phyloP scores from a whole-genome alignment of 805 yeast species.

The Clavispora vitiphila region DNA sequence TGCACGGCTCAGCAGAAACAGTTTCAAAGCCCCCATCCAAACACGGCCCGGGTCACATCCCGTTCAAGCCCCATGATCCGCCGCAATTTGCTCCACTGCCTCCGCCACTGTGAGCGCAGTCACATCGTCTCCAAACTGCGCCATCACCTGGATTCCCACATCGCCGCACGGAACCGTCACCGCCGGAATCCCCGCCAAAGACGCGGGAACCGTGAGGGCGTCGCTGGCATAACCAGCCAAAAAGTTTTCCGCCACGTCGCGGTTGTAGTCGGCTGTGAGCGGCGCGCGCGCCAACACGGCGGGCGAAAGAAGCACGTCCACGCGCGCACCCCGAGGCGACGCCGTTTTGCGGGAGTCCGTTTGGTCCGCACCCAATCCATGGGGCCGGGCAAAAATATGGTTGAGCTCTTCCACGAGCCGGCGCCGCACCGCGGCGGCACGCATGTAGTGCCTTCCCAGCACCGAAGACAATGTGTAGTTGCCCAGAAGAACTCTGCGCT shows the following conservation, averaged over 20 bases:
- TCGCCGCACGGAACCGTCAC: slow-evolving; percentile 61
- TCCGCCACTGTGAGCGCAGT: slow-evolving; percentile 44
- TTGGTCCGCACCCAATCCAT: slow-evolving; percentile 25
- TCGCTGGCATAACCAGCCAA: slow-evolving; percentile 73
- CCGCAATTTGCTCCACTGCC: slow-evolving; percentile 3
- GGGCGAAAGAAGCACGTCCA: slow-evolving; percentile 75
- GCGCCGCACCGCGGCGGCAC: slow-evolving; percentile 67
- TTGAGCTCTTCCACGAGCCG: slow-evolving; percentile 63
- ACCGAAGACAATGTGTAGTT: slow-evolving; percentile 79
- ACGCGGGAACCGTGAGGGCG: slow-evolving; percentile 82
- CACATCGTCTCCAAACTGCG: slow-evolving; percentile 81
- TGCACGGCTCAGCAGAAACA: too few relatives aligned
- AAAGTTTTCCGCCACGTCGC: slow-evolving; percentile 32
- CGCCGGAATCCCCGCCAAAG: slow-evolving; percentile 88
- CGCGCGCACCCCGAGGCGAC: too few relatives aligned
- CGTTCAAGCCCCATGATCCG: too few relatives aligned
- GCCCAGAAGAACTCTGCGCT: slow-evolving; percentile 78
- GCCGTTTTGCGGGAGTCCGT: too few relatives aligned
- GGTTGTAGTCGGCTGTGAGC: slow-evolving; percentile 39
- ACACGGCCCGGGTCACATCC: too few relatives aligned
- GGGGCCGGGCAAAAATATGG: slow-evolving; percentile 48
- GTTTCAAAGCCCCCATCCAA: too few relatives aligned
- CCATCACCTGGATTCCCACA: slow-evolving; percentile 72
- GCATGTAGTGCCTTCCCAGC: slow-evolving; percentile 66
- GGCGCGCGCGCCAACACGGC: slow-evolving; percentile 61